Evolutionary conservation across 176 grass and related monocot genomes (phyloP).

Genomic region (Aegilops sharonensis): DNA sequence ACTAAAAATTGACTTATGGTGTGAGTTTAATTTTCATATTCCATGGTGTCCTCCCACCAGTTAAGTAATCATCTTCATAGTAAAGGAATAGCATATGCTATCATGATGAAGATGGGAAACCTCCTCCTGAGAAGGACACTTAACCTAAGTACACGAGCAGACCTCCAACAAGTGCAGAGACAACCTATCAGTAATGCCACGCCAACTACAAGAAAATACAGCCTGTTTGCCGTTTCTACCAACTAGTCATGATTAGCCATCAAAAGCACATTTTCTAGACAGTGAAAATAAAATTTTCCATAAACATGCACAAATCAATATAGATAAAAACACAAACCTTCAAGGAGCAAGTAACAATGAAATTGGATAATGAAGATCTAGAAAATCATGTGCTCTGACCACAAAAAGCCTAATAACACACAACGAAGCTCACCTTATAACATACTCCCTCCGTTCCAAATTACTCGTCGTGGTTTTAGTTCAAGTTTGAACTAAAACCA

Average conservation of each 20-base stretch:
- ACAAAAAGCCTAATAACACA: neutral
- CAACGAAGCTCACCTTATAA: neutral
- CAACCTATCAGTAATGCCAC: constrained; percentile 41
- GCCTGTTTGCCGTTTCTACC: constrained; percentile 34
- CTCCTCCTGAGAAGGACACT: constrained; percentile 35
- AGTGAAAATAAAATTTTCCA: constrained; percentile 22
- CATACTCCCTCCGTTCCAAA: too few relatives aligned
- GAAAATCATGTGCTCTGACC: neutral
- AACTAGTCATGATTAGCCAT: constrained; percentile 33
- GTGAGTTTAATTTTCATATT: constrained; percentile 10
- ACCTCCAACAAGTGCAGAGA: constrained; percentile 32
- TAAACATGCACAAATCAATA: constrained; percentile 20
- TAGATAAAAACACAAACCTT: constrained; percentile 7
- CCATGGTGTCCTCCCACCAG: neutral
- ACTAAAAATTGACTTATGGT: neutral
- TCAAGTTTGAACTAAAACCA: too few relatives aligned
- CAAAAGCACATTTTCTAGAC: constrained; percentile 19
- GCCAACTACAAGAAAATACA: constrained; percentile 43
- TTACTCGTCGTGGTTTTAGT: too few relatives aligned
- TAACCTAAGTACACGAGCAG: constrained; percentile 45
- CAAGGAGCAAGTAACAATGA: constrained; percentile 20
- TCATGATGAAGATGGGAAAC: constrained; percentile 28
- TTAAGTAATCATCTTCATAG: constrained; percentile 32
- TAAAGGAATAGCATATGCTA: constrained; percentile 15
- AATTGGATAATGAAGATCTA: constrained; percentile 32